A percentile compares a stretch with the other conserved stretches of the same genome.
phyloP scores from a whole-genome alignment of 2,329 filamentous ascomycete species.

The Diaporthe batatas region DNA sequence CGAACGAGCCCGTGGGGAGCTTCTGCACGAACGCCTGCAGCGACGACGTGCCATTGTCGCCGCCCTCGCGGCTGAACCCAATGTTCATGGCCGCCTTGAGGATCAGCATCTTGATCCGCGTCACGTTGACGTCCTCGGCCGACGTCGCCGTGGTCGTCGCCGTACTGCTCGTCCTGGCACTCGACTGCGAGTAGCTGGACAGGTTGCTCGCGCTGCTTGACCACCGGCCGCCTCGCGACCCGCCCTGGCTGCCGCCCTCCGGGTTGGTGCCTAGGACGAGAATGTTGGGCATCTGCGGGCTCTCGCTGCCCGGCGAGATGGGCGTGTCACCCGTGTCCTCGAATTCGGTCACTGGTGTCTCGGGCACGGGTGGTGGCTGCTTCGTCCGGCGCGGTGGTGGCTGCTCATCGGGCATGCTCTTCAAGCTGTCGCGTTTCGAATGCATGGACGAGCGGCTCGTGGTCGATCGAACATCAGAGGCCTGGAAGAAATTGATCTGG shows the following conservation, averaged over 20 bases:
- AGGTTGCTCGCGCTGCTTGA: constrained; percentile 84
- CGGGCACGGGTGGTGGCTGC: constrained; percentile 70
- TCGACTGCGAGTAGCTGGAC: constrained; percentile 82
- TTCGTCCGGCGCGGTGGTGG: constrained; percentile 54
- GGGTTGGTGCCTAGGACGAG: constrained; percentile 82
- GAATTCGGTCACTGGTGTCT: constrained; percentile 95
- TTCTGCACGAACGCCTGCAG: constrained; percentile 83
- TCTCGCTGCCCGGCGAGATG: constrained; percentile 83
- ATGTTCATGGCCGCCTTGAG: constrained; percentile 88
- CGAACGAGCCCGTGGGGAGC: constrained; percentile 83
- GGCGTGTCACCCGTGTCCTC: constrained; percentile 94
- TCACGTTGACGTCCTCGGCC: constrained; percentile 81
- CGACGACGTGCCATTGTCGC: constrained; percentile 52
- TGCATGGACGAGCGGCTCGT: constrained; percentile 63
- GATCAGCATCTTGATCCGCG: constrained; percentile 82
- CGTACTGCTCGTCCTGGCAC: constrained; percentile 75
- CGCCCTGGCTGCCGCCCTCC: constrained; percentile 57
- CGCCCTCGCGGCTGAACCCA: constrained; percentile 76
- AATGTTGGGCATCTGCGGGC: constrained; percentile 85
- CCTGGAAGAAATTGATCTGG: constrained; percentile 79
- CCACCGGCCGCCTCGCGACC: constrained; percentile 75
- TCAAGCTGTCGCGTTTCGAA: constrained; percentile 67
- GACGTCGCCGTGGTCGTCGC: constrained; percentile 74
- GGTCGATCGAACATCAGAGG: constrained; percentile 51
- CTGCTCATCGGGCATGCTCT: constrained; percentile 62